A percentile compares a stretch with the other conserved stretches of the same genome.
Conservation (phyloP, 108 stramenopile species). For the Poteriospumella lacustris region DNA sequence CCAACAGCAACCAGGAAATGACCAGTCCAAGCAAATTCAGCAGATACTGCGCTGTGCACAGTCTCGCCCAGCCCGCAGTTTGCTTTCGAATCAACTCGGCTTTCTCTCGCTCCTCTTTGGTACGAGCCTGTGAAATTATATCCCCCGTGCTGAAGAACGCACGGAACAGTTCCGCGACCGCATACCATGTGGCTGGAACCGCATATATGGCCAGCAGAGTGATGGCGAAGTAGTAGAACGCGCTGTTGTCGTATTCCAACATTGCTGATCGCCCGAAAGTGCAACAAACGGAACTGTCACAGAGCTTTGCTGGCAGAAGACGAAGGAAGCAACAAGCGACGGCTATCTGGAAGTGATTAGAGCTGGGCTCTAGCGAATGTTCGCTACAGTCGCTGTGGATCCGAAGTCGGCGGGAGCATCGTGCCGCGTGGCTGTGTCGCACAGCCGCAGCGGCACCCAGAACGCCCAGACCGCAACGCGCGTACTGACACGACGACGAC, state of each 20-base stretch:
- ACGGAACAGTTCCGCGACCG: background rate
- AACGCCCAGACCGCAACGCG: no score
- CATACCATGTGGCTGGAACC: constrained; percentile 69
- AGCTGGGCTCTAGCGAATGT: no score
- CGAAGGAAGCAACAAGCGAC: no score
- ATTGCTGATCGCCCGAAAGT: no score
- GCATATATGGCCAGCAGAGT: constrained; percentile 75
- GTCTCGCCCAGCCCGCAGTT: constrained; percentile 24
- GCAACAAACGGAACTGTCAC: no score
- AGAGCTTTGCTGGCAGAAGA: no score
- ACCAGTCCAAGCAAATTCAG: constrained; percentile 54
- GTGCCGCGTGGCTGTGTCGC: no score
- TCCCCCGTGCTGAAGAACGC: constrained; percentile 59
- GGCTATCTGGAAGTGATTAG: no score
- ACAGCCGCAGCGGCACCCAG: no score
- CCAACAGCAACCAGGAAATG: constrained; percentile 58
- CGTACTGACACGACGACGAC: no score
- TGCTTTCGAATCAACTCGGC: constrained; percentile 67
- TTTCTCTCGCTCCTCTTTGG: constrained; percentile 73
- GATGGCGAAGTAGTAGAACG: constrained; percentile 82
- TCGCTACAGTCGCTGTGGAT: no score
- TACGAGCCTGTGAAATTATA: constrained; percentile 70
- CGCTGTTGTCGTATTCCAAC: constrained; percentile 88
- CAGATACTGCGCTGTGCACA: background rate
- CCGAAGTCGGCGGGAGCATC: no score